A percentile compares a stretch with the other conserved stretches of the same genome.
Evolutionary conservation across 768 basidiomycete species (phyloP).

Genomic region (Lactifluus subvellereus): DNA sequence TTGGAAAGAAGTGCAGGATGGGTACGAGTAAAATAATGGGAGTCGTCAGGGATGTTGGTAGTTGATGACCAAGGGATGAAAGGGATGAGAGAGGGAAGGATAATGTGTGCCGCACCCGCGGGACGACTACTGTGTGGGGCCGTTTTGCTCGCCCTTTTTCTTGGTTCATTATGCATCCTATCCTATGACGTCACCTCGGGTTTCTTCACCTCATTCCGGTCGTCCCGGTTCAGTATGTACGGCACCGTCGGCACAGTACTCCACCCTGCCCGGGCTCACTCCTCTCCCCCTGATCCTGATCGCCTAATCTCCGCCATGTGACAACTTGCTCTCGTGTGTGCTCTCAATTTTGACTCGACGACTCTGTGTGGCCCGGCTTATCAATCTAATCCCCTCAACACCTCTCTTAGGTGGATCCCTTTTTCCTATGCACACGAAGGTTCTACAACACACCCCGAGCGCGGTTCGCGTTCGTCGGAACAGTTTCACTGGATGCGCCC

Average conservation of each 20-base stretch:
- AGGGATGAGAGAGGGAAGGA: background rate
- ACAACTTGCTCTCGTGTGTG: too few species aligned
- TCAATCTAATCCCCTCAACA: too few species aligned
- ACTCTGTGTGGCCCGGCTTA: too few species aligned
- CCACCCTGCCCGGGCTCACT: background rate
- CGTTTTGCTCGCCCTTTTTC: background rate
- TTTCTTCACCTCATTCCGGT: constrained; percentile 3
- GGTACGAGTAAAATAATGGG: background rate
- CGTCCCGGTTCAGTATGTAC: background rate
- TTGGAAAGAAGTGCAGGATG: background rate
- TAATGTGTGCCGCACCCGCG: constrained; percentile 12
- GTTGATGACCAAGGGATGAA: background rate
- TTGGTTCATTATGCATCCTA: constrained; percentile 2
- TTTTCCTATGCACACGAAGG: background rate
- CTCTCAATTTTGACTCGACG: too few species aligned
- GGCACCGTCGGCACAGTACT: background rate
- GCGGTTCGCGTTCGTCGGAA: background rate
- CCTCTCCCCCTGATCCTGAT: background rate
- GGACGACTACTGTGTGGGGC: constrained; percentile 13
- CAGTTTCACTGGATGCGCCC: background rate
- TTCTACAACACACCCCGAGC: background rate
- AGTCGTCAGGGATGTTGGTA: background rate
- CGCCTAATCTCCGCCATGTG: background rate
- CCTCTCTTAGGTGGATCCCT: background rate
- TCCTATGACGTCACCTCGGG: constrained; percentile 11